Evolutionary conservation across 495 filamentous ascomycete species (phyloP).

Genomic region (Aspergillus homomorphus): DNA sequence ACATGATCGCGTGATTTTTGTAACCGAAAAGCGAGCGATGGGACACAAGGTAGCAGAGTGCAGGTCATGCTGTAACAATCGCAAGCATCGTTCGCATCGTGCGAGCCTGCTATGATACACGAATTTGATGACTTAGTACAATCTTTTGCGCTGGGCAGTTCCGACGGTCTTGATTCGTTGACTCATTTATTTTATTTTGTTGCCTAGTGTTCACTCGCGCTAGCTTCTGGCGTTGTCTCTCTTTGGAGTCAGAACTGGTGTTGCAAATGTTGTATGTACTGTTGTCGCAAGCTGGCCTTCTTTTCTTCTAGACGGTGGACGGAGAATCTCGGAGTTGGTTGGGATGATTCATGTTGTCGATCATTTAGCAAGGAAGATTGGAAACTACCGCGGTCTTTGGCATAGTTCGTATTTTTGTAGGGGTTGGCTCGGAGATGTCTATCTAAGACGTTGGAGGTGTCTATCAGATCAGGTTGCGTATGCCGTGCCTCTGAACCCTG

Average conservation of each 20-base stretch:
- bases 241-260: not conserved
- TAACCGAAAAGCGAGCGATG: not conserved
- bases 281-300: not conserved
- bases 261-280: not conserved
- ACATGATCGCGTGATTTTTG: not conserved
- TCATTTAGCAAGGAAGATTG: slow-evolving; percentile 3
- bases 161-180: too few species aligned
- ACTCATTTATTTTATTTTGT: not conserved
- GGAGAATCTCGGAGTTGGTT: slow-evolving; percentile 18
- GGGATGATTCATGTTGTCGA: slow-evolving; percentile 2
- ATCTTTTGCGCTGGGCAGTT: not conserved
- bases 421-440: too few species aligned
- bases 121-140: slow-evolving; percentile 9
- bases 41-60: slow-evolving; percentile 4
- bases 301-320: slow-evolving; percentile 7
- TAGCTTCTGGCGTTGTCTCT: not conserved
- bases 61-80: slow-evolving; percentile 14
- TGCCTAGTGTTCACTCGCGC: not conserved
- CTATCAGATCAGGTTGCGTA: too few species aligned
- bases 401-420: not conserved
- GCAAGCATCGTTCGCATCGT: not conserved
- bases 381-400: not conserved
- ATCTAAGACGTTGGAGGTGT: too few species aligned
- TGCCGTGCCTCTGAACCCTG: too few species aligned
- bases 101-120: slow-evolving; percentile 15